phyloP scores from a whole-genome alignment of 306 rosid species.

The Begonia fuchsioides region DNA sequence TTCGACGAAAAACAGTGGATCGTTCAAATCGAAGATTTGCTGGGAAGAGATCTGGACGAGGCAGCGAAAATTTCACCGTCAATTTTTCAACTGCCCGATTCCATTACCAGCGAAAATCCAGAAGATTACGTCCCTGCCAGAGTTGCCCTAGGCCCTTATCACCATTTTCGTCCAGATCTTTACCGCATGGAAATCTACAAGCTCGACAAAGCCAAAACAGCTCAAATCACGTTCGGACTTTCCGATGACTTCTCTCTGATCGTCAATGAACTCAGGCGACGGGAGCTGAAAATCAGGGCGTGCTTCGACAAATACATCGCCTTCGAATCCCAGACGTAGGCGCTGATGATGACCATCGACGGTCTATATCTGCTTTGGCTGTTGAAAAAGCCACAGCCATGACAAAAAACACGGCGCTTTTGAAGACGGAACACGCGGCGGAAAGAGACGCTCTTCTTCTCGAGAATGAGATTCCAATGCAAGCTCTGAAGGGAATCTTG shows the following conservation, averaged over 20 bases:
- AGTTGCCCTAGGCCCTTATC: conserved; percentile 6
- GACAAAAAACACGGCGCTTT: neutral
- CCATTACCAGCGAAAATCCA: conserved; percentile 1
- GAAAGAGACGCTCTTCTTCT: neutral
- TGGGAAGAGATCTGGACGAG: neutral
- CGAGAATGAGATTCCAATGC: conserved; percentile 7
- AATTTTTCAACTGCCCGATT: conserved; percentile 1
- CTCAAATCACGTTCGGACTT: neutral
- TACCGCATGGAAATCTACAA: conserved; percentile 2
- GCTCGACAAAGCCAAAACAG: conserved; percentile 1
- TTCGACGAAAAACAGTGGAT: neutral
- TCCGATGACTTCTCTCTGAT: conserved; percentile 1
- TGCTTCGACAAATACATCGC: neutral
- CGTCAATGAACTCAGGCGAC: neutral
- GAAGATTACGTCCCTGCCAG: conserved; percentile 1
- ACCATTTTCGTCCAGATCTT: conserved; percentile 3
- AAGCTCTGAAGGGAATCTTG: conserved; percentile 3
- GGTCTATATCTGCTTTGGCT: conserved; percentile 4
- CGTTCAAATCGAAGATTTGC: neutral
- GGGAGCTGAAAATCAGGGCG: conserved; percentile 1
- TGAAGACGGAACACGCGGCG: neutral
- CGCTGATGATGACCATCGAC: conserved; percentile 1
- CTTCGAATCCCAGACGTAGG: neutral
- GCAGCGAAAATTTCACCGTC: neutral
- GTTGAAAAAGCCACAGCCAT: neutral